Evolutionary conservation across 2,329 filamentous ascomycete genomes (phyloP).

Genomic region (Aspergillus sp.): DNA sequence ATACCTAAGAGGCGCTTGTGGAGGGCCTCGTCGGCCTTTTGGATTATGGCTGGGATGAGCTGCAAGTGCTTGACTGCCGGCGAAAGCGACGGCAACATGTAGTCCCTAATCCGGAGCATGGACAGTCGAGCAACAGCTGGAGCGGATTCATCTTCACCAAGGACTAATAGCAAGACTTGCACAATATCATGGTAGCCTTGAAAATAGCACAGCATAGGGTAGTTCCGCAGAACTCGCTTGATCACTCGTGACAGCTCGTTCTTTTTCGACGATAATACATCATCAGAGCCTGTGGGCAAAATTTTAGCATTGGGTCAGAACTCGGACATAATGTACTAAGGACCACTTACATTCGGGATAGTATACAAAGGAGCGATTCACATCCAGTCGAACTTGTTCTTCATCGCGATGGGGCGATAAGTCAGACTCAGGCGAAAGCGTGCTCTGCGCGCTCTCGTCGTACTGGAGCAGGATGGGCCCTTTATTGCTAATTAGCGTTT

Average conservation of each 20-base stretch:
- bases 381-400: constrained; percentile 86
- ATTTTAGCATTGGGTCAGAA: not conserved
- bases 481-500: constrained; percentile 25
- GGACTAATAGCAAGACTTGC: constrained; percentile 87
- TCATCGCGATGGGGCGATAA: constrained; percentile 81
- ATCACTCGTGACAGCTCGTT: constrained; percentile 78
- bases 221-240: constrained; percentile 71
- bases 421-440: constrained; percentile 53
- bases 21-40: constrained; percentile 68
- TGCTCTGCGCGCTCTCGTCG: constrained; percentile 19
- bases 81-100: constrained; percentile 87
- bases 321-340: not conserved
- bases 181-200: constrained; percentile 99
- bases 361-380: constrained; percentile 95
- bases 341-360: constrained; percentile 72
- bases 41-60: constrained; percentile 79
- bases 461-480: constrained; percentile 53
- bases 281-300: constrained; percentile 59
- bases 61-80: constrained; percentile 83
- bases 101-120: constrained; percentile 87
- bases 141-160: constrained; percentile 63
- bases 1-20: constrained; percentile 72
- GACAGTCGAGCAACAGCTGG: constrained; percentile 76
- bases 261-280: constrained; percentile 70
- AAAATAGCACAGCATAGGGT: constrained; percentile 90